Conservation (phyloP, 768 basidiomycete genomes). For the Galerina marginata region DNA sequence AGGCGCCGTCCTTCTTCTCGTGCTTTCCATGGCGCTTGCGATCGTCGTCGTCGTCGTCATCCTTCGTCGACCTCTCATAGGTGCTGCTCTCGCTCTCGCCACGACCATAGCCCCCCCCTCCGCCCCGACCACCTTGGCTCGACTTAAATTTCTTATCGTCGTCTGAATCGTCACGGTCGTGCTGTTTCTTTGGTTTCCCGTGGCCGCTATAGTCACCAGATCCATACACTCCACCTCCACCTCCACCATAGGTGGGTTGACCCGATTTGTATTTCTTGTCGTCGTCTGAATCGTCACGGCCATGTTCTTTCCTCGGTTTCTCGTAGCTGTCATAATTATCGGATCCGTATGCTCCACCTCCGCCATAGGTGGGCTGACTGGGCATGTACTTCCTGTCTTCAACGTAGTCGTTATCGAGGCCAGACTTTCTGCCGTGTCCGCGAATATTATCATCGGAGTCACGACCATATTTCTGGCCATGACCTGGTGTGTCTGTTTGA, state of each 20-base stretch:
- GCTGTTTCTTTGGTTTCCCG: constrained; percentile 1
- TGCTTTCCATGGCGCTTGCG: neutral
- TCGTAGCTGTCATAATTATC: neutral
- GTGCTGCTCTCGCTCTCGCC: no score
- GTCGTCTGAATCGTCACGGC: neutral
- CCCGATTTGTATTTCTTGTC: constrained; percentile 7
- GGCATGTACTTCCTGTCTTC: constrained; percentile 9
- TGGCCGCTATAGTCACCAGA: neutral
- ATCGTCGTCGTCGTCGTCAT: constrained; percentile 15
- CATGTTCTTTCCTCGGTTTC: constrained; percentile 2
- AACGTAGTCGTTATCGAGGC: neutral
- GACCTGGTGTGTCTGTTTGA: no score
- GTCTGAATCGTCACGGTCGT: neutral
- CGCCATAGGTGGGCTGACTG: neutral
- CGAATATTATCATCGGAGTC: constrained; percentile 11
- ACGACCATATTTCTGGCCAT: constrained; percentile 1
- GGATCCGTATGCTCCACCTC: no score
- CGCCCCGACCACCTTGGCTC: neutral
- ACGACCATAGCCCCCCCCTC: neutral
- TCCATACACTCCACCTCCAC: no score
- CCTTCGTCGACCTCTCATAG: neutral
- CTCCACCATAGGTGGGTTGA: neutral
- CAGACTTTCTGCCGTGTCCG: no score
- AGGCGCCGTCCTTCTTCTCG: neutral
- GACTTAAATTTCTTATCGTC: constrained; percentile 1